Conservation (phyloP, 805 yeast genomes). For the Candida maltosa region DNA sequence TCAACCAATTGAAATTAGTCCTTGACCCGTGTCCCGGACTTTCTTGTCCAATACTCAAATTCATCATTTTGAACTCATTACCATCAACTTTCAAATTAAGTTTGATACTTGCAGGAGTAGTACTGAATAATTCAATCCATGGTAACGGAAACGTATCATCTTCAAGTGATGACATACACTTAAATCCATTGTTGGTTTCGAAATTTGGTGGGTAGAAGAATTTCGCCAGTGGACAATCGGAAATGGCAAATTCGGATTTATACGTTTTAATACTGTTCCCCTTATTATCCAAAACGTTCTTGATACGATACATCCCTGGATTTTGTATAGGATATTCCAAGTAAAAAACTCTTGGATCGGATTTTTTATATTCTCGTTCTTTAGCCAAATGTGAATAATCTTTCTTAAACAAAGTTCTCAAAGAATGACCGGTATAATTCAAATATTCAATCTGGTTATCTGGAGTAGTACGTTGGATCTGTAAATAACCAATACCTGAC, state of each 20-base stretch:
- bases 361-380: constrained; percentile 23
- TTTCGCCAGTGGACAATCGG: constrained; percentile 74
- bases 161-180: constrained; percentile 52
- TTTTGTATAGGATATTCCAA: constrained; percentile 60
- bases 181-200: constrained; percentile 29
- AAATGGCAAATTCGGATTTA: constrained; percentile 61
- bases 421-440: constrained; percentile 56
- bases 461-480: constrained; percentile 59
- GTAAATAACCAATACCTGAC: constrained; percentile 63
- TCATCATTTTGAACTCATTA: constrained; percentile 16
- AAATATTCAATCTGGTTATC: constrained; percentile 44
- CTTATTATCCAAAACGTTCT: constrained; percentile 62
- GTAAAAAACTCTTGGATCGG: constrained; percentile 44
- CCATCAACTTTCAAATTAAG: constrained; percentile 26
- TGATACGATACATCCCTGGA: constrained; percentile 78
- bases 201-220: constrained; percentile 36
- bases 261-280: constrained; percentile 58
- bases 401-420: constrained; percentile 35
- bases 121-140: constrained; percentile 61
- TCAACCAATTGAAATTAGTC: constrained; percentile 37
- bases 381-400: constrained; percentile 31
- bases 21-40: constrained; percentile 1
- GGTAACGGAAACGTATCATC: constrained; percentile 35
- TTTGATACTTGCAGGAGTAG: constrained; percentile 55
- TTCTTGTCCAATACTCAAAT: constrained; percentile 18